Evolutionary conservation across 2,329 filamentous ascomycete genomes (phyloP).

Genomic region (Trichoderma guizhouense): DNA sequence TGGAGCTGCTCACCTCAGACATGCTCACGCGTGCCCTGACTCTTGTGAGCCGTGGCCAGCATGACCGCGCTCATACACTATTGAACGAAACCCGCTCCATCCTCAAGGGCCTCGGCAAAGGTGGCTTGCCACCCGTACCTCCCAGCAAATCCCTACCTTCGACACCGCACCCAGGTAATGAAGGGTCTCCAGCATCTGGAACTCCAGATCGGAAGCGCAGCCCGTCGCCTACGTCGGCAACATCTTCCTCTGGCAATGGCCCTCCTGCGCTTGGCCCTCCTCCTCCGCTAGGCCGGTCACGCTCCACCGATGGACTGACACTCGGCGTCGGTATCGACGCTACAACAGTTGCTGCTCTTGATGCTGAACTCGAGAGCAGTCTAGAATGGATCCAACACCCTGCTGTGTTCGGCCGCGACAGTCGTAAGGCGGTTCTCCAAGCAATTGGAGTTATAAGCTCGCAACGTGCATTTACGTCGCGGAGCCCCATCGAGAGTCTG

Average conservation of each 20-base stretch:
- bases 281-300: constrained; percentile 46
- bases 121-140: constrained; percentile 84
- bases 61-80: constrained; percentile 89
- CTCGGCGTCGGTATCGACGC: constrained; percentile 75
- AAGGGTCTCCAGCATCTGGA: constrained; percentile 42
- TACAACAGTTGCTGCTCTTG: constrained; percentile 77
- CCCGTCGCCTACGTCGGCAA: constrained; percentile 51
- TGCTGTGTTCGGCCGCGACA: constrained; percentile 89
- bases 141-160: constrained; percentile 50
- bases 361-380: constrained; percentile 83
- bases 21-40: constrained; percentile 94
- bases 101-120: constrained; percentile 92
- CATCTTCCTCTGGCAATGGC: constrained; percentile 39
- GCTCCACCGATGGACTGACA: constrained; percentile 56
- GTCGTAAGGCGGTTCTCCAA: constrained; percentile 91
- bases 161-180: constrained; percentile 46
- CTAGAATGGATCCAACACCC: constrained; percentile 98
- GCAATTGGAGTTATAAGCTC: constrained; percentile 95
- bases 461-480: constrained; percentile 89
- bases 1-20: constrained; percentile 96
- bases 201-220: constrained; percentile 55
- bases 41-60: constrained; percentile 84
- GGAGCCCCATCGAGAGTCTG: constrained; percentile 81
- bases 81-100: constrained; percentile 92
- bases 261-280: constrained; percentile 43